These are phyloP conservation scores for Pterocarpus macrocarpus DNA, from an alignment of 306 rosid species.

Conservation along the genomic window DNA sequence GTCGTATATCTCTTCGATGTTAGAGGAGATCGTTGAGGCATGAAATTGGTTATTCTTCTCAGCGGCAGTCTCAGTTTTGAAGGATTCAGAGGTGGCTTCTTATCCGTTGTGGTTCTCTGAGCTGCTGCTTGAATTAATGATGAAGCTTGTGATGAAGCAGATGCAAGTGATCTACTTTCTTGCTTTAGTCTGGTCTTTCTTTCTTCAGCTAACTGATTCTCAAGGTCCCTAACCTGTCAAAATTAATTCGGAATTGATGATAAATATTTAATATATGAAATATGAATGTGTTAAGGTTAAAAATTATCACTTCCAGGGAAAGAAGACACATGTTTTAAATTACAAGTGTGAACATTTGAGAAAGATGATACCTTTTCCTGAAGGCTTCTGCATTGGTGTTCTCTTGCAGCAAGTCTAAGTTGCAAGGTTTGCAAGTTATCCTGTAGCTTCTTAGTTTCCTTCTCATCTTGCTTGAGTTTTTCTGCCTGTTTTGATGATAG, in stretches of 20 bases:
- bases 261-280: slow-evolving; percentile 1
- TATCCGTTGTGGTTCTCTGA: slow-evolving; percentile 51
- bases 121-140: slow-evolving; percentile 49
- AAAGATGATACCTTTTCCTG: slow-evolving; percentile 79
- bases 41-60: slow-evolving; percentile 66
- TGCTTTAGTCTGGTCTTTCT: slow-evolving; percentile 84
- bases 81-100: slow-evolving; percentile 89
- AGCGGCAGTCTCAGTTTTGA: slow-evolving; percentile 76
- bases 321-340: not conserved
- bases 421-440: slow-evolving; percentile 76
- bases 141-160: slow-evolving; percentile 67
- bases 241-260: not conserved
- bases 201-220: slow-evolving; percentile 87
- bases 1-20: slow-evolving; percentile 50
- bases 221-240: slow-evolving; percentile 88
- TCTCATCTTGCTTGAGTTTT: slow-evolving; percentile 87
- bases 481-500: slow-evolving; percentile 70
- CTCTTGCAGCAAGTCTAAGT: slow-evolving; percentile 82
- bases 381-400: slow-evolving; percentile 77
- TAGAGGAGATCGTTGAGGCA: slow-evolving; percentile 71
- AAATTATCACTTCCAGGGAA: not conserved
- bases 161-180: slow-evolving; percentile 74
- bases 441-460: slow-evolving; percentile 86
- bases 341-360: slow-evolving; percentile 1
- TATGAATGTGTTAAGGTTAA: not conserved